Base-by-base conservation (phyloP, 2,329 filamentous ascomycete genomes). In the Fusarium poae region DNA sequence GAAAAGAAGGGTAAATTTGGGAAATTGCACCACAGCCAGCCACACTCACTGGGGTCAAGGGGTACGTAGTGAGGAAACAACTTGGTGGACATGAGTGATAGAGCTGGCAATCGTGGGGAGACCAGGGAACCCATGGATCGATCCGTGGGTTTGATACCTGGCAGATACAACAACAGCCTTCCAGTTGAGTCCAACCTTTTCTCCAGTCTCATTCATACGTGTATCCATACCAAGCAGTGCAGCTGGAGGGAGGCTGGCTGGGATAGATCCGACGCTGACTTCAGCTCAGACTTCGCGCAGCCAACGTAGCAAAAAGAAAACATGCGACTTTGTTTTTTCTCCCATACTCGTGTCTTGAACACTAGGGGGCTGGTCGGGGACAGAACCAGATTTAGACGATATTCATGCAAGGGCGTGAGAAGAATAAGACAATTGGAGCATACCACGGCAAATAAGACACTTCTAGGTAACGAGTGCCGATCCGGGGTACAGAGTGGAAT, bases 361-460 rank as follows among this genome's bases (percentile, higher is more conserved):
- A 55, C 43, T 23, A 44, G 67, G 71, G 68, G 69, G 52, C 37
- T 55, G 56, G 52, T 55, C 70, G 71, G 61, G 63, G 55, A 35
- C 45, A 44, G 67, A 58, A 44, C 66, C 64, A 68, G 49, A 73
- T 74, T 65, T 52, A 67, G 65, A 70, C 39, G 45, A 56, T 53
- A 57, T 69, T 72, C 56, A 69, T 67, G 67, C 67, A 49, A 65
- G 42, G 67, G 59, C 40, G 48, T 35, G 52, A 60, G 53, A 59
- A 54, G 50, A 69, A 70, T 67, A 55, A 63, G 68, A 55, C 67
- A 70, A 65, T 71, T 68, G 51, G 59, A 72, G 65, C 70, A 74
- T 74, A 74, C 72, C 72, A 74, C 67, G 55, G 68, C 65, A 68
- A 58, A 60, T 73, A 74, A 74, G 72, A 68, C 72, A 73, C 66